Percentiles rank a stretch among this genome's conserved stretches.
These are phyloP conservation scores for Ophiostoma piceae DNA, from an alignment of 2,329 filamentous ascomycete species.

Conservation along the genomic window DNA sequence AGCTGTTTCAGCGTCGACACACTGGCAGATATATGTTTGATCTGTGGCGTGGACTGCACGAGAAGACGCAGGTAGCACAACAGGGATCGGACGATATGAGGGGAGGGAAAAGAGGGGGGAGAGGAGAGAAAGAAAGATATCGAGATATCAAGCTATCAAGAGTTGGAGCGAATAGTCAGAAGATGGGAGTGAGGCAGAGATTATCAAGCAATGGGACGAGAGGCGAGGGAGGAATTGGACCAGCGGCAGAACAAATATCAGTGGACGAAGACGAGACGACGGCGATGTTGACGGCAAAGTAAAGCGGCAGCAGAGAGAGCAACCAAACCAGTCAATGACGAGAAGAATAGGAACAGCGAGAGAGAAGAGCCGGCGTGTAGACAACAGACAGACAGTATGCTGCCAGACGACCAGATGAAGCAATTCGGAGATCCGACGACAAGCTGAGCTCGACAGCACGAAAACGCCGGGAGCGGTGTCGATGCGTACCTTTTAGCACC, in stretches of 20 bases:
- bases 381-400: neutral
- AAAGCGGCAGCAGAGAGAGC: neutral
- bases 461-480: slow-evolving; percentile 4
- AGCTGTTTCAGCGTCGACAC: slow-evolving; percentile 26
- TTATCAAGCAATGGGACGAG: neutral
- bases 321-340: neutral
- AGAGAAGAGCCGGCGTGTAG: neutral
- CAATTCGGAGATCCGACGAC: neutral
- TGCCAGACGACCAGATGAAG: neutral
- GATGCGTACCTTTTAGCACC: slow-evolving; percentile 11
- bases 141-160: no score
- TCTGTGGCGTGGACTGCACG: neutral
- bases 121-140: neutral
- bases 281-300: neutral
- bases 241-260: neutral
- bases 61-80: neutral
- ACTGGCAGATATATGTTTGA: slow-evolving; percentile 6
- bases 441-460: neutral
- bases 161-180: neutral
- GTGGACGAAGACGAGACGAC: neutral
- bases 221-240: neutral
- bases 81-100: neutral
- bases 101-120: neutral
- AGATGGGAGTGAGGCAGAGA: neutral
- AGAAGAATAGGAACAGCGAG: neutral